Evolutionary conservation across 2,329 filamentous ascomycete genomes (phyloP), one percentile per base, ranked within the genome.

Genomic region (Colletotrichum camelliae): DNA sequence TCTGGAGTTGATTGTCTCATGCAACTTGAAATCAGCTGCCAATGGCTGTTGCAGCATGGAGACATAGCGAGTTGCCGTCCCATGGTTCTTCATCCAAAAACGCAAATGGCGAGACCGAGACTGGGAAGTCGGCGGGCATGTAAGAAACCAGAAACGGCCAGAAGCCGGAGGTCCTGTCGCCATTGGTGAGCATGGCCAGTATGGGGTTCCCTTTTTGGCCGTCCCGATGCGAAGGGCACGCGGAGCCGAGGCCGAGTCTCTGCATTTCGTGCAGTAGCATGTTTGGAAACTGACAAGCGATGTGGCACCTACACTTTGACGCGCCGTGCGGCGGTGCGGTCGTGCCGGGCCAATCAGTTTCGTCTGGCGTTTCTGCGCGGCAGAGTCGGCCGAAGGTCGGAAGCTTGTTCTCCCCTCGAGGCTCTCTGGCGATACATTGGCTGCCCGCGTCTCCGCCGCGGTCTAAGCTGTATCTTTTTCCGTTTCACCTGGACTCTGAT

Each of bases 401-500:
- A 35, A 67, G 62, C 55, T 21, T 64, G 27, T 18, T 13, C 16
- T n/a, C 16, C 18, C 33, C 27, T 57, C 33, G 16, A 29, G 57
- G n/a, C 27, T 64, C 39, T 57, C 55, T 43, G 55, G 27, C 57
- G 37, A 35, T 33, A 70, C 27, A 24, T 35, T 62, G 57, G 39
- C 27, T 9, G 39, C 43, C 72, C 12, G 21, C 16, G 57, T 68
- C 58, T 65, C 57, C 35, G 12, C 35, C 13, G 70, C 12, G 57
- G 67, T 24, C 64, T 64, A 24, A 68, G 70, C 43, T 35, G 64
- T 37, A 37, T n/a, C n/a, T 39, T 29, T 18, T 33, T 27, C n/a
- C 24, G 73, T 75, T 75, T 75, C 73, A 69, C 70, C 73, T 52
- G 57, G 58, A 60, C 55, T 75, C 70, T 75, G 73, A 75, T 64